Percentiles rank a stretch among this genome's conserved stretches.
phyloP scores from a whole-genome alignment of 164 flowering plant species.

The Paratinospora sagittata region DNA sequence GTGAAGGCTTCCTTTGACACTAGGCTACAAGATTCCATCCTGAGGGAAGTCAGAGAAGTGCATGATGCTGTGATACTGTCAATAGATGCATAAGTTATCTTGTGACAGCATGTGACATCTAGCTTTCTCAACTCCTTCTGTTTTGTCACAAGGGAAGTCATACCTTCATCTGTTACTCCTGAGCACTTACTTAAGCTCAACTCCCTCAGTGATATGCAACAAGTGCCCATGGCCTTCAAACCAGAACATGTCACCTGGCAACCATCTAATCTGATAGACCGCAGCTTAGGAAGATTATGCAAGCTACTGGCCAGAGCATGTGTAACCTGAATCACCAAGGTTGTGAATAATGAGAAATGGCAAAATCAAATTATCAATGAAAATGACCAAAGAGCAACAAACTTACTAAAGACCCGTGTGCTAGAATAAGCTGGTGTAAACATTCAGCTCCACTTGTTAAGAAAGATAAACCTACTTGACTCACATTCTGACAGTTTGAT shows the following conservation, averaged over 20 bases:
- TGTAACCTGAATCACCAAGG: slow-evolving; percentile 52
- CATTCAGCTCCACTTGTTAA: slow-evolving; percentile 40
- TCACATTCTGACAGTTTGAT: slow-evolving; percentile 64
- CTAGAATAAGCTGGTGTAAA: slow-evolving; percentile 49
- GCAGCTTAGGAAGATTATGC: slow-evolving; percentile 55
- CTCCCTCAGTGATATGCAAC: slow-evolving; percentile 50
- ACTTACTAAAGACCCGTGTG: slow-evolving; percentile 68
- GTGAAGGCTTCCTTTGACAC: slow-evolving; percentile 65
- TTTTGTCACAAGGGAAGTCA: slow-evolving; percentile 53
- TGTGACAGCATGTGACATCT: slow-evolving; percentile 86
- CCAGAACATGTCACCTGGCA: slow-evolving; percentile 62
- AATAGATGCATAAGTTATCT: slow-evolving; percentile 60
- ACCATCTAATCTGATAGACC: slow-evolving; percentile 68
- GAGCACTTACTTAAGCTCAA: slow-evolving; percentile 81
- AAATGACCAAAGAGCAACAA: slow-evolving; percentile 3
- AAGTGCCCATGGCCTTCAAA: slow-evolving; percentile 60
- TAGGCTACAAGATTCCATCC: slow-evolving; percentile 78
- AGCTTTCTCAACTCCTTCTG: slow-evolving; percentile 59
- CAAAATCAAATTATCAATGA: neutral
- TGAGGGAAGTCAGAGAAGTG: slow-evolving; percentile 53
- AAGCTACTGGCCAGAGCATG: slow-evolving; percentile 47
- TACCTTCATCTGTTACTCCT: slow-evolving; percentile 82
- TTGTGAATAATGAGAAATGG: slow-evolving; percentile 1
- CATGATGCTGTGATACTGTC: slow-evolving; percentile 62
- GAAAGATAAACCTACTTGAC: slow-evolving; percentile 54